Conservation (phyloP, 106 monocot species). For the Dactylorhiza incarnata region DNA sequence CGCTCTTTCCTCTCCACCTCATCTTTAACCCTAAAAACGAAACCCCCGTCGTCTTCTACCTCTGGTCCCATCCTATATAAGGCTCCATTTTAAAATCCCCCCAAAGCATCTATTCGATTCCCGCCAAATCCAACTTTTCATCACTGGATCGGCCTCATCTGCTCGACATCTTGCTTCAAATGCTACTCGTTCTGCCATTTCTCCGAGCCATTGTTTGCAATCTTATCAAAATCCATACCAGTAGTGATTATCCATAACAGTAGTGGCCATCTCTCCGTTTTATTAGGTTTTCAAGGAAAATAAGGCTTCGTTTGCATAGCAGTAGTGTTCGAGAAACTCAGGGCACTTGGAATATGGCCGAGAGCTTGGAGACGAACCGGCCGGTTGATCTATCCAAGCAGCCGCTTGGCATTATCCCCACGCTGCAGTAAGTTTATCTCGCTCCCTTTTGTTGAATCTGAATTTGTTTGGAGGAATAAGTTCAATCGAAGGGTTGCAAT, state of each 20-base stretch:
- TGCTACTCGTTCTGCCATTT: not conserved
- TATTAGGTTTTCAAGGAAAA: no score
- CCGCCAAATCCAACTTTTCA: not conserved
- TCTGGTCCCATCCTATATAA: not conserved
- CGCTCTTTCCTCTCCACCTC: no score
- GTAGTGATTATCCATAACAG: no score
- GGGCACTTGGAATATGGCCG: slow-evolving; percentile 11
- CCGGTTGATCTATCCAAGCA: slow-evolving; percentile 29
- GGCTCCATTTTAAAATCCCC: not conserved
- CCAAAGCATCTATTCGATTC: not conserved
- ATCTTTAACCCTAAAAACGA: not conserved
- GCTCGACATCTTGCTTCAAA: not conserved
- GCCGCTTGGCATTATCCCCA: slow-evolving; percentile 25
- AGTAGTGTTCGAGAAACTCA: not conserved
- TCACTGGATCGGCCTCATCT: not conserved
- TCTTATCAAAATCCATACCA: not conserved
- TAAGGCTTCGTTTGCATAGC: not conserved
- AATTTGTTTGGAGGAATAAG: not conserved
- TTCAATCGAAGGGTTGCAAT: not conserved
- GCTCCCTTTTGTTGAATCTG: not conserved
- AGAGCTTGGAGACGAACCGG: slow-evolving; percentile 20
- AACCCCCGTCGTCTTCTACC: not conserved
- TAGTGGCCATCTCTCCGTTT: no score
- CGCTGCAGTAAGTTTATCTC: slow-evolving; percentile 19
- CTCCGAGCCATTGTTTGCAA: not conserved